Conservation (phyloP, 2,329 filamentous ascomycete species). For the Fusarium torreyae region DNA sequence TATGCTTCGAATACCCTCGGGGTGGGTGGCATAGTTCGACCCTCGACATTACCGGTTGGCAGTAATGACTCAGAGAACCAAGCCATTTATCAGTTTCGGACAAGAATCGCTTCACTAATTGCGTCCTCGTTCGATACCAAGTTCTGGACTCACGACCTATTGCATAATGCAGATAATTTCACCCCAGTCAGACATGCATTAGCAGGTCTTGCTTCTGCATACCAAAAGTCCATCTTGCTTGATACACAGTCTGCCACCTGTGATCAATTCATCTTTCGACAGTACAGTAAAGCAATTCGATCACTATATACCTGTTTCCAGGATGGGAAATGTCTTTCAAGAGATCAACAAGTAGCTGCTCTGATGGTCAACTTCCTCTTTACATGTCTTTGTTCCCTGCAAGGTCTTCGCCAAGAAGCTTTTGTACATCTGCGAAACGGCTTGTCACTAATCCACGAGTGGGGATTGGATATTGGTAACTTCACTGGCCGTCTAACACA, state of each 20-base stretch:
- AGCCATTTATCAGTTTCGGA: constrained; percentile 16
- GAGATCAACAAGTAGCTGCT: not conserved
- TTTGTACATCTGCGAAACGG: not conserved
- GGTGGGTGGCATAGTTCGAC: rapidly evolving
- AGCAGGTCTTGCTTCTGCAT: not conserved
- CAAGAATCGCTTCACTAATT: not conserved
- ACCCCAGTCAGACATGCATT: not conserved
- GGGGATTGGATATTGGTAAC: rapidly evolving
- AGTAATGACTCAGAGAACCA: not conserved
- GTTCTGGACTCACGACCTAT: constrained; percentile 1
- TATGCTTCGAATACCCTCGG: rapidly evolving
- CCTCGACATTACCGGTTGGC: not conserved
- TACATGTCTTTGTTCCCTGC: not conserved
- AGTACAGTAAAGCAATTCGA: not conserved
- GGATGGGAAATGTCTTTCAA: rapidly evolving
- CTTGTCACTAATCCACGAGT: not conserved
- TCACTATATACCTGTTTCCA: not conserved
- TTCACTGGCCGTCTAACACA: no score
- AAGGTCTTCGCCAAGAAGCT: constrained; percentile 2
- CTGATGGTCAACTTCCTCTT: constrained; percentile 2
- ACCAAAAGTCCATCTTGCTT: constrained; percentile 3
- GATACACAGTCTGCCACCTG: not conserved
- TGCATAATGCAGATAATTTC: not conserved
- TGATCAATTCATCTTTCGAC: constrained; percentile 5
- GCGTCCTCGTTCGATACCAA: constrained; percentile 1